Percentiles rank a stretch among this genome's conserved stretches.
Conservation (phyloP, 352 stramenopile species). For the Phytophthora capsici region DNA sequence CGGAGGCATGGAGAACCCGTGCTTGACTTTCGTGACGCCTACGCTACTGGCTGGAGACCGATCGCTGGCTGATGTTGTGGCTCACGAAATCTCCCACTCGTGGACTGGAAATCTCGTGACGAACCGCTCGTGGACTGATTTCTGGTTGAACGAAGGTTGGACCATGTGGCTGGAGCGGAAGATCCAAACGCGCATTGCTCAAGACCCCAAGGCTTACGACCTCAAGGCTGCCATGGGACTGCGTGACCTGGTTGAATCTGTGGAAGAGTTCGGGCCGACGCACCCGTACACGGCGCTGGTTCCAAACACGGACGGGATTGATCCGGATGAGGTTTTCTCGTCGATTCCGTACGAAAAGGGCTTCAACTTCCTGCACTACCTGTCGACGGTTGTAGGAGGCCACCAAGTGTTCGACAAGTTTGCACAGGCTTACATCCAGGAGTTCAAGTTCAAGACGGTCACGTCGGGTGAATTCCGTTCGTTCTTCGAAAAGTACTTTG, state of each 20-base stretch:
- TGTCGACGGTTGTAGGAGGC: conserved; percentile 64
- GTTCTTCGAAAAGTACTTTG: conserved; percentile 86
- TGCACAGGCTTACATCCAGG: conserved; percentile 91
- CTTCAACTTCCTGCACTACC: conserved; percentile 82
- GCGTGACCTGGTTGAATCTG: conserved; percentile 46
- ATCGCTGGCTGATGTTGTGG: conserved; percentile 96
- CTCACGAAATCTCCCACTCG: conserved; percentile 96
- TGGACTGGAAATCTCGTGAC: conserved; percentile 99
- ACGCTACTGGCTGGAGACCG: conserved; percentile 95
- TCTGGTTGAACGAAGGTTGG: conserved; percentile 99
- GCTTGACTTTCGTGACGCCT: conserved; percentile 97
- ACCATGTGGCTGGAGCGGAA: conserved; percentile 98
- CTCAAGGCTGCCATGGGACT: conserved; percentile 62
- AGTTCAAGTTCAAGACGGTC: conserved; percentile 90
- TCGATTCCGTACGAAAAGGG: conserved; percentile 97
- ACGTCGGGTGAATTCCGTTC: conserved; percentile 81
- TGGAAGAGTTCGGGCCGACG: conserved; percentile 56
- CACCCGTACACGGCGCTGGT: conserved; percentile 92
- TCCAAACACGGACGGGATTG: conserved; percentile 82
- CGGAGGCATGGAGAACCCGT: conserved; percentile 82
- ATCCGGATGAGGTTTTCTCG: conserved; percentile 97
- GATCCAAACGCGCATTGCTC: conserved; percentile 87
- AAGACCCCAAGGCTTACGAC: conserved; percentile 56
- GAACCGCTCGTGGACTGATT: conserved; percentile 95
- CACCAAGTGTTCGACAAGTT: conserved; percentile 82